Percentiles rank a stretch among this genome's conserved stretches.
Evolutionary conservation across 768 basidiomycete genomes (phyloP).

Genomic region (Suillus alpinus): DNA sequence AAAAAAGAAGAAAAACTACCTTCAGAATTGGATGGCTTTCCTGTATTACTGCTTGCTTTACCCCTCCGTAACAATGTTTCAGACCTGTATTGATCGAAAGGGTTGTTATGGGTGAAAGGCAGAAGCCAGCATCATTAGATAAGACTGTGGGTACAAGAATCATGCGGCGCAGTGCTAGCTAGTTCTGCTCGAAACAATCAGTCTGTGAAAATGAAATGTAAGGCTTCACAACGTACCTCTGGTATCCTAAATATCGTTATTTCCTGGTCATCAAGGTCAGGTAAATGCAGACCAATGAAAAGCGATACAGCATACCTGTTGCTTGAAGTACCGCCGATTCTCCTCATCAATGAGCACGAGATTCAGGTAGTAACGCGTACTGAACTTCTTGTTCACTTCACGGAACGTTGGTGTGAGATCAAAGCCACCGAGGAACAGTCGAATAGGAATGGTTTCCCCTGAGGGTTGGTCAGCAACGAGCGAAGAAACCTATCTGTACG

Average conservation of each 20-base stretch:
- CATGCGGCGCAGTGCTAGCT: conserved; percentile 10
- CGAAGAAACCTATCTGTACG: neutral
- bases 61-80: neutral
- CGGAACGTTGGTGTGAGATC: conserved; percentile 98
- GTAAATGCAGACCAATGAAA: neutral
- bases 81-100: neutral
- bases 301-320: conserved; percentile 56
- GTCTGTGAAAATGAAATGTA: neutral
- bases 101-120: neutral
- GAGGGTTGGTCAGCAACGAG: neutral
- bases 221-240: conserved; percentile 48
- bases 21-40: neutral
- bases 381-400: conserved; percentile 99
- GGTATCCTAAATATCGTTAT: conserved; percentile 91
- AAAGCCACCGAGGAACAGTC: conserved; percentile 96
- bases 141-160: neutral
- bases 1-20: neutral
- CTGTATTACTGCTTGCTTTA: neutral
- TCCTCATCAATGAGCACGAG: conserved; percentile 97
- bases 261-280: conserved; percentile 44
- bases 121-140: neutral
- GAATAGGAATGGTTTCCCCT: conserved; percentile 98
- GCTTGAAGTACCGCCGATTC: conserved; percentile 96
- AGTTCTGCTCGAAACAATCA: conserved; percentile 31
- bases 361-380: conserved; percentile 94